Evolutionary conservation across 2,329 filamentous ascomycete species (phyloP), one percentile per base, ranked within the genome.

Genomic region (Colletotrichum ledebouriae): DNA sequence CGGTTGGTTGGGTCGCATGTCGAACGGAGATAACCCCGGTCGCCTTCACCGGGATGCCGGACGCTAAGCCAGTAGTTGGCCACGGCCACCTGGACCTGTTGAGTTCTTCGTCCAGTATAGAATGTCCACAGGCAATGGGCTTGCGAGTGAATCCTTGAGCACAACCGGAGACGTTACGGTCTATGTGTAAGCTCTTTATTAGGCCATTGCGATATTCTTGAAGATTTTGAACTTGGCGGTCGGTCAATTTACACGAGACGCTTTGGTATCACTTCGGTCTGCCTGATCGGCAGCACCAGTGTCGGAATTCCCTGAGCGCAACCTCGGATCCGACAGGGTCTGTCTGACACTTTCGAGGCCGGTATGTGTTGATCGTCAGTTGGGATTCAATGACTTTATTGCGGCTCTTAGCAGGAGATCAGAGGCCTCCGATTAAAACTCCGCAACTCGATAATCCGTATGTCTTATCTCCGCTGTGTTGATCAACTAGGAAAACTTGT

Each of bases 1-100:
- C 15, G 34, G 47, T 41, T 68, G 49, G 61, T 37, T 42, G 61
- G 55, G 13, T 52, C 29, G 41, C 44, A 29, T 33, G 33, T 59
- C 39, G 44, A 20, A 53, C 60, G 55, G 61, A 65, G 46, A 47
- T 34, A 49, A 42, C 22, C 34, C 61, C 66, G 42, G 41, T 15
- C n/a, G 17, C 41, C 50, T 15, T 56, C 55, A 66, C 50, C 41
- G 49, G 66, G 62, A 44, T 65, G 12, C 25, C 49, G 47, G 55
- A 42, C 49, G 34, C 41, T 37, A 33, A 44, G 13, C 42, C 34
- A 57, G 59, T 33, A 39, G 50, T 52, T 50, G 41, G 56, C 29
- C 49, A 56, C 62, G 49, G 60, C 20, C 64, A 42, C 34, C 33
- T 22, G 46, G 57, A 15, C 47, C 39, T n/a, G 25, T 22, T 49